These are phyloP conservation scores for Gymnopilus junonius DNA, from an alignment of 768 basidiomycete genomes.

Conservation along the genomic window DNA sequence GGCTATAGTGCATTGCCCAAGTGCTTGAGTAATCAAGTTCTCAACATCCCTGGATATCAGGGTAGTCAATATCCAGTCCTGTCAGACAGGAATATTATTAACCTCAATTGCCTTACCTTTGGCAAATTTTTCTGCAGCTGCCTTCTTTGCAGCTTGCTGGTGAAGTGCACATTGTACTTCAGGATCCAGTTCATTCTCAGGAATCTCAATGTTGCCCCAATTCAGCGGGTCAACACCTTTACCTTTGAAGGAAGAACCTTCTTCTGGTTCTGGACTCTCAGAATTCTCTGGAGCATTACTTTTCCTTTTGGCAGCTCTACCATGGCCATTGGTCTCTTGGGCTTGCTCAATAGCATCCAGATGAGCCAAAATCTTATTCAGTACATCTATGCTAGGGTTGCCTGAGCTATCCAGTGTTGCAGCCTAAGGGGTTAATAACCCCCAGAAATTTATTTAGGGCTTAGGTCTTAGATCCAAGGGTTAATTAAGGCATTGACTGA, in stretches of 20 bases:
- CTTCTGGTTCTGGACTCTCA: background rate
- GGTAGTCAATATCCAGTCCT: background rate
- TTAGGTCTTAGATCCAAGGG: too few species aligned
- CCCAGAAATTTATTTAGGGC: too few species aligned
- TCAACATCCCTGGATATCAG: background rate
- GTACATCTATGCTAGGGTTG: background rate
- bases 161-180: slow-evolving; percentile 6
- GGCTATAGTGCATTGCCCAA: background rate
- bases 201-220: slow-evolving; percentile 16
- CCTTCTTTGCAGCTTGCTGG: background rate
- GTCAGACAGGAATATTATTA: background rate
- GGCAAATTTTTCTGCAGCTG: background rate
- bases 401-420: background rate
- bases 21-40: background rate
- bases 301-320: background rate
- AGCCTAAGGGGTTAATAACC: too few species aligned
- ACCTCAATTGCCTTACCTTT: background rate
- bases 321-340: background rate
- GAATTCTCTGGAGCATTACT: background rate
- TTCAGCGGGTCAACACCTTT: slow-evolving; percentile 20
- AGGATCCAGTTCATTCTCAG: slow-evolving; percentile 5
- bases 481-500: too few species aligned
- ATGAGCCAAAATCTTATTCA: background rate
- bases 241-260: slow-evolving; percentile 11
- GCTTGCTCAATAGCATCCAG: background rate